Conservation (phyloP, 495 filamentous ascomycete species). For the Daldinia childiae region DNA sequence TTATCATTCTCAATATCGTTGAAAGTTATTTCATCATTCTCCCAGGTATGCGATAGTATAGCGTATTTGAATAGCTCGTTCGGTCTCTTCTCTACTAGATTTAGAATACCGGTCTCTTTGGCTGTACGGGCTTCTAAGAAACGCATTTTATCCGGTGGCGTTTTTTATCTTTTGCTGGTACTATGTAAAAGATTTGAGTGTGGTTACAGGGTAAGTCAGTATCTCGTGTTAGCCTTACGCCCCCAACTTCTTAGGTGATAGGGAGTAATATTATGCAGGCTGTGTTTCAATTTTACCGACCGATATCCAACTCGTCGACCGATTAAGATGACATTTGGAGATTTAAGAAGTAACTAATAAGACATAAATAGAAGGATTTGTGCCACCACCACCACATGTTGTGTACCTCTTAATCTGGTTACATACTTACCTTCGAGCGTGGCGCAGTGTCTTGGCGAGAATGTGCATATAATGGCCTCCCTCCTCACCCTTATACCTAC, state of each 20-base stretch:
- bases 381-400: neutral
- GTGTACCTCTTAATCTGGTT: neutral
- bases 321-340: neutral
- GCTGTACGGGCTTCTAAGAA: neutral
- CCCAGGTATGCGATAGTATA: neutral
- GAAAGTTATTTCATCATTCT: conserved; percentile 6
- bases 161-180: neutral
- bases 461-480: neutral
- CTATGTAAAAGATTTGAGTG: neutral
- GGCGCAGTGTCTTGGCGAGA: neutral
- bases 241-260: neutral
- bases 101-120: neutral
- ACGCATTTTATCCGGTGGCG: neutral
- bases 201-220: too few relatives aligned
- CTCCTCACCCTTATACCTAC: too few relatives aligned
- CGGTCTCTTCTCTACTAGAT: conserved; percentile 9
- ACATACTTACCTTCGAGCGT: neutral
- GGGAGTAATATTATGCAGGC: neutral
- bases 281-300: neutral
- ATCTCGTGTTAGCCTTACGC: neutral
- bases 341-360: neutral
- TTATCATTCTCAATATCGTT: conserved; percentile 1
- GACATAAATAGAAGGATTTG: neutral
- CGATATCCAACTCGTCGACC: neutral
- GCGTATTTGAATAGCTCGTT: conserved; percentile 6